Base-by-base conservation (phyloP, 192 early-diverging fungal genomes). In the Spizellomyces sp. region DNA sequence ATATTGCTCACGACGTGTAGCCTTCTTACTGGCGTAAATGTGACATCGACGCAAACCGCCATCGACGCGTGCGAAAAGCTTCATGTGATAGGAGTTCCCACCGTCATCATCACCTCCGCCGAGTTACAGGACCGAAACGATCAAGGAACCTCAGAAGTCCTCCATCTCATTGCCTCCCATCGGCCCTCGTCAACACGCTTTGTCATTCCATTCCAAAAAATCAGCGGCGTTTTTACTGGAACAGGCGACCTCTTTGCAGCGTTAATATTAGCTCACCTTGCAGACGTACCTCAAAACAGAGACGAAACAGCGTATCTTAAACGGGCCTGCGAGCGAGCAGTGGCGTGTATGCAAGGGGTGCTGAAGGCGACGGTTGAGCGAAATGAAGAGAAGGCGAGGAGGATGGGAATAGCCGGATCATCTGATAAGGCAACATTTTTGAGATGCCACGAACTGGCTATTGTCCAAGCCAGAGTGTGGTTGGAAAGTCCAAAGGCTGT, bases 161-260 rank as follows among this genome's bases (percentile, higher is more conserved):
- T 62, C 54, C 19, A 73, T 74, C 62, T 56, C 27, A 48, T 57
- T 15, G 63, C 50, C 44, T 64, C 74, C 9, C 57, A 76, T 36
- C 48, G 59, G 14, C 62, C 70, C 61, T 17, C 45, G 10, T 17
- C 45, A 27, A 27, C 70, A 10, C 54, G 57, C 8, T 92, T 93
- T 73, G 68, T 75, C 6, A 93, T 98, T 59, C 67, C 81, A 6
- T 95, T 95, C 66, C 91, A 92, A 8, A 86, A 87, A 9, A 87
- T 92, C 42, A 66, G 79, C 2, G 93, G 88, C 0, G 88, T 87
- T 61, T 98, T 95, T 74, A 95, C 93, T 2, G 96, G 96, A n/a
- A 92, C 96, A 0, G 96, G 96, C 56, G 96, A 98, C 70, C 64
- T 98, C 15, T 94, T 94, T 66, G 84, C 93, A 2, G 90, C 93